phyloP scores from a whole-genome alignment of 768 basidiomycete genomes.

The Amanita inopinata region DNA sequence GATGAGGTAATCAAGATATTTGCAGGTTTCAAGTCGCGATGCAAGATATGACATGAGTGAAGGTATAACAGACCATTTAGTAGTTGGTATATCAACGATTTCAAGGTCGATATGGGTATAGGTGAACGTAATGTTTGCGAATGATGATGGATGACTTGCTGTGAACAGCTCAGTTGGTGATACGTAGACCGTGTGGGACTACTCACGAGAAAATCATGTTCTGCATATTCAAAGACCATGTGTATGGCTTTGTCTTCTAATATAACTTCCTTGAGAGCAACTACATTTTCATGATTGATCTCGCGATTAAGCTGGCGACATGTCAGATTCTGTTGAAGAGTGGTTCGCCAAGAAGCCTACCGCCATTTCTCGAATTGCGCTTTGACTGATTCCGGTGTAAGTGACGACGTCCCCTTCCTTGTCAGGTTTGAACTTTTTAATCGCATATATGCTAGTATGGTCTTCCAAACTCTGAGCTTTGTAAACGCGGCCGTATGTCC shows the following conservation, averaged over 20 bases:
- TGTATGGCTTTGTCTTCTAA: slow-evolving; percentile 98
- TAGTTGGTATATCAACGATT: slow-evolving; percentile 90
- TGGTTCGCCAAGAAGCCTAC: slow-evolving; percentile 28
- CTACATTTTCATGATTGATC: slow-evolving; percentile 84
- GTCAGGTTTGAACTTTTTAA: slow-evolving; percentile 99
- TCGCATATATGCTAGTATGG: slow-evolving; percentile 73
- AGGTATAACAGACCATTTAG: slow-evolving; percentile 92
- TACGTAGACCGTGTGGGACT: too few species aligned
- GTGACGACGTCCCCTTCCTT: slow-evolving; percentile 95
- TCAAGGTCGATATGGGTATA: slow-evolving; percentile 73
- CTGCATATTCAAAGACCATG: slow-evolving; percentile 99
- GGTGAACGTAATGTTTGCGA: slow-evolving; percentile 77
- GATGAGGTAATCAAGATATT: slow-evolving; percentile 90
- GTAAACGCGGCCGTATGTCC: slow-evolving; percentile 98
- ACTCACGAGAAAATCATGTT: slow-evolving; percentile 93
- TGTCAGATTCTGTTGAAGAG: neutral
- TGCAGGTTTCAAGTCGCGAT: slow-evolving; percentile 96
- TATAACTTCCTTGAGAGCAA: slow-evolving; percentile 88
- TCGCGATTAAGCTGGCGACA: slow-evolving; percentile 73
- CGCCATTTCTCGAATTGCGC: slow-evolving; percentile 93
- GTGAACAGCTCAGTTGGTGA: slow-evolving; percentile 1
- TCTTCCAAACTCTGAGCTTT: slow-evolving; percentile 78
- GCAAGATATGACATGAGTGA: slow-evolving; percentile 89
- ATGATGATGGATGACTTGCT: slow-evolving; percentile 99
- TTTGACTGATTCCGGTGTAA: slow-evolving; percentile 97